These are phyloP conservation scores for Trypanosoma mega DNA, from an alignment of 208 protist genomes.

Conservation along the genomic window DNA sequence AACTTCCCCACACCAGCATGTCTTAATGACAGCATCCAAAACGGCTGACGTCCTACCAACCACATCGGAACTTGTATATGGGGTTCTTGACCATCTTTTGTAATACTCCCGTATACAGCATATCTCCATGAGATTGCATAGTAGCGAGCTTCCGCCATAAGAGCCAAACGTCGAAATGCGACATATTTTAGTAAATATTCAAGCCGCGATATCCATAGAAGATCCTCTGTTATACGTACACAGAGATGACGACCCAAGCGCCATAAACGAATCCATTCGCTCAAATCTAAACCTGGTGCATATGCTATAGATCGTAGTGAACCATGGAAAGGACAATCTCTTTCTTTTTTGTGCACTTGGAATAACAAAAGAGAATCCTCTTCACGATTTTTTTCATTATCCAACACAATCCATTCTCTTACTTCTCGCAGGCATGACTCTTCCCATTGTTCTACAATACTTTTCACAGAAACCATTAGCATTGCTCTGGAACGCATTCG, in stretches of 20 bases:
- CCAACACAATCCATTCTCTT: not conserved
- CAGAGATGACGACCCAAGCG: conserved; percentile 19
- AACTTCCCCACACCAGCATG: not conserved
- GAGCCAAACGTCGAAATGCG: conserved; percentile 22
- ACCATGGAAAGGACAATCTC: conserved; percentile 19
- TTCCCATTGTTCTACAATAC: conserved; percentile 44
- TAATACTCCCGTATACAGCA: not conserved
- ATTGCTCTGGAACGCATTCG: conserved; percentile 41
- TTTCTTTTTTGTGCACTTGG: not conserved
- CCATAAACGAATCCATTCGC: conserved; percentile 18
- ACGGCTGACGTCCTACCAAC: conserved; percentile 24
- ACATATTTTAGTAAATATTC: conserved; percentile 29
- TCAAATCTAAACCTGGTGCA: conserved; percentile 20
- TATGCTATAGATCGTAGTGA: conserved; percentile 24
- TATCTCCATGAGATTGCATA: conserved; percentile 19
- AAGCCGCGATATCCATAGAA: conserved; percentile 18
- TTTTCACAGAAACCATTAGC: conserved; percentile 26
- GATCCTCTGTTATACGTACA: conserved; percentile 8
- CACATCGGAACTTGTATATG: conserved; percentile 14
- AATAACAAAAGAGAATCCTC: conserved; percentile 7
- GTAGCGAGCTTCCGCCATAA: conserved; percentile 26
- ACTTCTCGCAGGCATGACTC: conserved; percentile 35
- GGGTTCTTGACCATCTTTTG: not conserved
- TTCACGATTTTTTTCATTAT: not conserved
- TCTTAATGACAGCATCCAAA: conserved; percentile 25